Evolutionary conservation across 1,284 basidiomycete species (phyloP).

Genomic region (Meira miltonrushii): DNA sequence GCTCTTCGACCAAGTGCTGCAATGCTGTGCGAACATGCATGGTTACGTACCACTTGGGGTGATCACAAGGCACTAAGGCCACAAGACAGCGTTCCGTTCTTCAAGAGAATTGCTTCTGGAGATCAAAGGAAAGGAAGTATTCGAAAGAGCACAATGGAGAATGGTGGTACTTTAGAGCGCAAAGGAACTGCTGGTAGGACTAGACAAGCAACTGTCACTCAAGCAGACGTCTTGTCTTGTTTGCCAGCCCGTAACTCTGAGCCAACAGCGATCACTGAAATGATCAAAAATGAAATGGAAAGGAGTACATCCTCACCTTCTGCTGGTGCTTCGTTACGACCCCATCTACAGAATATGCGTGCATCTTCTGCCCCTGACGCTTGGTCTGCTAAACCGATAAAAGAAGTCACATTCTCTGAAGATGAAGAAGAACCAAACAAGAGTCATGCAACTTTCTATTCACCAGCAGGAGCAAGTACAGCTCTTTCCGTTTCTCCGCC

Average conservation of each 20-base stretch:
- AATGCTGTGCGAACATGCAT: constrained; percentile 77
- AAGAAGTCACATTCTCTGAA: background rate
- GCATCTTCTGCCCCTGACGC: constrained; percentile 10
- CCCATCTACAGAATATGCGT: background rate
- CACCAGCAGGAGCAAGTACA: background rate
- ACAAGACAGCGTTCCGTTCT: constrained; percentile 88
- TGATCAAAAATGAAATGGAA: constrained; percentile 16
- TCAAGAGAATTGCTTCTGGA: constrained; percentile 80
- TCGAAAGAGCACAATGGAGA: constrained; percentile 10
- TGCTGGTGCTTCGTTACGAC: constrained; percentile 1
- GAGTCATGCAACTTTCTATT: background rate
- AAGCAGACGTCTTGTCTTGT: too few species aligned
- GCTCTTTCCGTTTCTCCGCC: background rate
- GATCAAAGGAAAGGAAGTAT: constrained; percentile 55
- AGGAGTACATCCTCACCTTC: constrained; percentile 27
- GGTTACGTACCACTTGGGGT: constrained; percentile 76
- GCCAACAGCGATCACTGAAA: too few species aligned
- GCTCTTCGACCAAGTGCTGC: constrained; percentile 72
- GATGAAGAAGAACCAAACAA: background rate
- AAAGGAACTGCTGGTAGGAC: constrained; percentile 12
- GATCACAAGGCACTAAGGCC: constrained; percentile 62
- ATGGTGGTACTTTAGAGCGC: constrained; percentile 20
- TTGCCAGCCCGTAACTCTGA: too few species aligned
- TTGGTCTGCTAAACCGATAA: constrained; percentile 1
- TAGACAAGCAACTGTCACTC: too few species aligned